Conservation (phyloP, 805 yeast species). For the Clavispora fructus region DNA sequence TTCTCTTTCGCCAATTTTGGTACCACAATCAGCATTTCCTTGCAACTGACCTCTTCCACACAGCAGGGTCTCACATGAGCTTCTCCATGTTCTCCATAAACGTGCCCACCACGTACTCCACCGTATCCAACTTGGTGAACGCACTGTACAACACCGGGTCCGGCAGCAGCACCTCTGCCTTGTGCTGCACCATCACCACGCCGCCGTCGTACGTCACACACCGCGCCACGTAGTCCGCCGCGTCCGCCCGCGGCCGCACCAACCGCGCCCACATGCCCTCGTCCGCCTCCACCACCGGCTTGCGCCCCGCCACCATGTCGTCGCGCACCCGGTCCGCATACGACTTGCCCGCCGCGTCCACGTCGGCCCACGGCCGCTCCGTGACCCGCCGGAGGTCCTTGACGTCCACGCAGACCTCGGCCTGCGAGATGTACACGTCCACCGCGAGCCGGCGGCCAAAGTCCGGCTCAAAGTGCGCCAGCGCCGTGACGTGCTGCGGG, state of each 20-base stretch:
- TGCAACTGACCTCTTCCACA: no score
- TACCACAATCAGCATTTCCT: no score
- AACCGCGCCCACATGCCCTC: conserved; percentile 20
- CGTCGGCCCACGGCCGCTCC: conserved; percentile 59
- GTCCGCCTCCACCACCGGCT: not conserved
- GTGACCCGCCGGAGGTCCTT: conserved; percentile 45
- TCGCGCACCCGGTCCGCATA: conserved; percentile 56
- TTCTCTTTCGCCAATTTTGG: no score
- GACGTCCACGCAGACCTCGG: conserved; percentile 59
- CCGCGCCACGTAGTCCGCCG: conserved; percentile 52
- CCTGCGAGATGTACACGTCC: conserved; percentile 56
- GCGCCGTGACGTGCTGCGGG: conserved; percentile 46
- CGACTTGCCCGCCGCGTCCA: conserved; percentile 45
- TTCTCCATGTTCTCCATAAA: conserved; percentile 18
- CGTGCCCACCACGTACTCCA: conserved; percentile 46
- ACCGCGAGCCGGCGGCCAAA: conserved; percentile 45
- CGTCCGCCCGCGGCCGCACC: conserved; percentile 25
- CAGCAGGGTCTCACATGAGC: conserved; percentile 5
- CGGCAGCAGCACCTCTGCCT: conserved; percentile 55
- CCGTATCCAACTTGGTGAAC: conserved; percentile 56
- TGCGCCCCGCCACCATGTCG: conserved; percentile 36
- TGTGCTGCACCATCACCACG: conserved; percentile 60
- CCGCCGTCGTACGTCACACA: conserved; percentile 54
- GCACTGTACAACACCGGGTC: conserved; percentile 64
- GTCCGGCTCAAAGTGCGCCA: conserved; percentile 39